Percentiles rank a stretch among this genome's conserved stretches.
Evolutionary conservation across 2,329 filamentous ascomycete genomes (phyloP).

Genomic region (Rhynchosporium agropyri): DNA sequence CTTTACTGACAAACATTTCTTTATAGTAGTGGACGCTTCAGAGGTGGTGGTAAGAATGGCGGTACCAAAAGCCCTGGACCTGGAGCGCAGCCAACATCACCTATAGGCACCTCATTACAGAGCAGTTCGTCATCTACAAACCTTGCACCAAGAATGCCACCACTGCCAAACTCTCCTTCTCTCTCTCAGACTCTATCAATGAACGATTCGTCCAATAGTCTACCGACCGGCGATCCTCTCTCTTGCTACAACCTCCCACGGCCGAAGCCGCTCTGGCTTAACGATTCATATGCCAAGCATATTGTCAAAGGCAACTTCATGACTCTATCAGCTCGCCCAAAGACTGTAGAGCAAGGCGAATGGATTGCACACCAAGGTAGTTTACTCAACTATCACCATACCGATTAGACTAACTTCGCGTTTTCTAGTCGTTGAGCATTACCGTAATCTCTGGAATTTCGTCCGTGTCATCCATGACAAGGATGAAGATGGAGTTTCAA

Average conservation of each 20-base stretch:
- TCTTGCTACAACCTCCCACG: conserved; percentile 66
- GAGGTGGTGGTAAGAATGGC: conserved; percentile 56
- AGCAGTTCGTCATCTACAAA: conserved; percentile 55
- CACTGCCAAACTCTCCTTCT: conserved; percentile 64
- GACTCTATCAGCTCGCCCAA: conserved; percentile 89
- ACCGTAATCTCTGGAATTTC: conserved; percentile 85
- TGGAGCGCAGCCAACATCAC: conserved; percentile 52
- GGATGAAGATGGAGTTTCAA: conserved; percentile 73
- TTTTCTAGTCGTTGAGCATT: conserved; percentile 81
- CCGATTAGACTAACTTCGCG: conserved; percentile 12
- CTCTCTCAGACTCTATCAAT: conserved; percentile 69
- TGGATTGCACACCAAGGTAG: conserved; percentile 95
- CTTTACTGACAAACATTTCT: conserved; percentile 35
- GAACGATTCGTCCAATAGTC: conserved; percentile 53
- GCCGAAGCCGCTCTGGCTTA: conserved; percentile 73
- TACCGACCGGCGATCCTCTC: conserved; percentile 51
- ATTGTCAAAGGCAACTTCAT: conserved; percentile 98
- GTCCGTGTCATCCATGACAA: conserved; percentile 85
- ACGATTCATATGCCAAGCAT: conserved; percentile 74
- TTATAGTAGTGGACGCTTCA: conserved; percentile 59
- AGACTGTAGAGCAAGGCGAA: conserved; percentile 91
- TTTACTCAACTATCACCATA: conserved; percentile 34
- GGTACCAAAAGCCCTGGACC: conserved; percentile 55
- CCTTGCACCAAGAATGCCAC: conserved; percentile 61
- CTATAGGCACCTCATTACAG: conserved; percentile 47